Evolutionary conservation across 1,284 basidiomycete genomes (phyloP), one percentile per base, ranked within the genome.

Genomic region (Heterobasidion parviporum): DNA sequence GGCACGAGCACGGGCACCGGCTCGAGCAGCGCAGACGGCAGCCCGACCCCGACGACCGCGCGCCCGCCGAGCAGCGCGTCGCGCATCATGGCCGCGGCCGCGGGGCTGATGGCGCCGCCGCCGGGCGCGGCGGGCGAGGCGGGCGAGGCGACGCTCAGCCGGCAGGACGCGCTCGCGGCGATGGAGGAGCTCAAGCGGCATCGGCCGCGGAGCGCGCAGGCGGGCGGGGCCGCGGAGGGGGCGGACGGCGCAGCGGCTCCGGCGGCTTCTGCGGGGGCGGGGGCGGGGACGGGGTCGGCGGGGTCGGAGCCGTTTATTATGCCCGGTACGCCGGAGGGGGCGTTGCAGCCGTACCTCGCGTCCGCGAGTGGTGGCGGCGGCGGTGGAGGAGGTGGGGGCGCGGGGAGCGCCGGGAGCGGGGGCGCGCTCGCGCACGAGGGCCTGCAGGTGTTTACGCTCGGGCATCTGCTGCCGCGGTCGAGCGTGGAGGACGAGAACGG

Each of bases 371-470:
- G 38, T 41, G 62, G 58, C 60, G 8, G 46, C 14, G 18, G 46
- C 3, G 26, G 9, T 10, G 9, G 12, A 4, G 26, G 46, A 18
- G 26, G 9, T 10, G 9, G 12, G 18, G 26, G 12, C 14, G 12
- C 57, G 60, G 52, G n/a, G 48, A 53, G 48, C 41, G 16, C 43
- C 35, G 43, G 26, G n/a, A 35, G 43, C 56, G 57, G 8, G 55
- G 56, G 57, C 34, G 65, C 64, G 46, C 58, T 70, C 56, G 62
- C 65, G 53, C 83, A 87, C 60, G 81, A 85, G 62, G 89, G 87
- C 0, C 67, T 92, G 56, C 83, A 89, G 68, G 88, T 92, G 49
- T 89, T 89, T 65, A 92, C 90, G 5, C 81, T 92, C 1, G 90
- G 90, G 0, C 89, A 91, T 64, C 72, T 92, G 38, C 75, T 91